Base-by-base conservation (phyloP, 2,329 filamentous ascomycete species). In the Claviceps purpurea region DNA sequence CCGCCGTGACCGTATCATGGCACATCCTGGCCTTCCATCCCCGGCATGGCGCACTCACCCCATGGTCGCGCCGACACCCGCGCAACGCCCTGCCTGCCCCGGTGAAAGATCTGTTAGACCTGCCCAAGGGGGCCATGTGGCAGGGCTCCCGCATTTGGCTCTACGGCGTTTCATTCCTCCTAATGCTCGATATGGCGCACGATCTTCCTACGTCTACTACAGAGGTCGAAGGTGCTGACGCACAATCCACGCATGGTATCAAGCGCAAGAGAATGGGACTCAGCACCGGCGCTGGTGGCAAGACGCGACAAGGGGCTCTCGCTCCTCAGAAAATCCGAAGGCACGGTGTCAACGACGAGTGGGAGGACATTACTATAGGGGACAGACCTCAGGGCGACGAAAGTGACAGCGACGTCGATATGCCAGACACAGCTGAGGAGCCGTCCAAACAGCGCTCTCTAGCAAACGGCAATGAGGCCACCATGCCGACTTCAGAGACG, bases 51-150 rank as follows among this genome's bases (percentile, higher is more conserved):
- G 79, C 79, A 18, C 72, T 97, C 11, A 89, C 85, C 4, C 78
- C 87, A 39, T 98, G 93, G 93, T 89, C 88, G 8, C 79, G 87
- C 57, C 78, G 86, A 40, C 95, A 97, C 64, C 83, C 85, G 4
- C 79, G 83, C n/a, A 77, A 78, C 16, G 78, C 77, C 53, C 79
- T 96, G 20, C 93, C 89, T 0, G 73, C 75, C 3, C 78, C 86
- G 47, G 91, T 94, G 65, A 79, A 77, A 52, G 79, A 82, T 57
- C 78, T 89, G 24, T 80, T 84, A 54, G 89, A 95, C 64, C 76
- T 87, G 43, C 85, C 85, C 51, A 91, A 91, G 72, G 90, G 89
- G 3, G 82, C 83, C 26, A 67, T 95, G 41, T 97, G 91, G 90
- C 86, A 94, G 62, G 73, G 84, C 1, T 72, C 73, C 30, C 79